phyloP scores from a whole-genome alignment of 805 yeast species.

The Kregervanrija fluxuum region DNA sequence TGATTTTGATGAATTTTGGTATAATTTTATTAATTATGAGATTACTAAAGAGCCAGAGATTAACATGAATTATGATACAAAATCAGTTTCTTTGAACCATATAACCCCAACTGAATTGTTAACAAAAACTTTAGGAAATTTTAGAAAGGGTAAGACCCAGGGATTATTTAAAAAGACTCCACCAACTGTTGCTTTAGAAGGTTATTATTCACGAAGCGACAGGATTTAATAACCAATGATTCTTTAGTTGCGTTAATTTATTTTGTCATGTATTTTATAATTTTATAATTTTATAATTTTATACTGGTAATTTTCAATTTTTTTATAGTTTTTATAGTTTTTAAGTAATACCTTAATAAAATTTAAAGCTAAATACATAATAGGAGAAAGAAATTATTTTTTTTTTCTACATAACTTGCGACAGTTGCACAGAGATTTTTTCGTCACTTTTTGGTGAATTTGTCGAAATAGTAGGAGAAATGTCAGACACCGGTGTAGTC shows the following conservation, averaged over 20 bases:
- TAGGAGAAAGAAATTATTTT: no score
- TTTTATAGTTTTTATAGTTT: no score
- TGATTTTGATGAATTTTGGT: conserved; percentile 75
- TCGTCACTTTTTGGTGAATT: no score
- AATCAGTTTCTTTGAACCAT: conserved; percentile 41
- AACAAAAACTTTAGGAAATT: conserved; percentile 6
- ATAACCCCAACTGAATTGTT: conserved; percentile 17
- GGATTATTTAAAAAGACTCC: conserved; percentile 7
- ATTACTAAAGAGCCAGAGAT: conserved; percentile 39
- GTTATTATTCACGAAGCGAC: conserved; percentile 1
- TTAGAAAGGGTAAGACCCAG: conserved; percentile 4
- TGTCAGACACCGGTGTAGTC: no score
- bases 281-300: background rate
- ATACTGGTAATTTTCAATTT: background rate
- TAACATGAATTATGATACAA: conserved; percentile 50
- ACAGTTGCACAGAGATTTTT: no score
- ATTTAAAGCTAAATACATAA: no score
- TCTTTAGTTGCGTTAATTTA: background rate
- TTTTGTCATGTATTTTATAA: background rate
- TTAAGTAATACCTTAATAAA: no score
- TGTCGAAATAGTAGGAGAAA: no score
- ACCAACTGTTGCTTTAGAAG: conserved; percentile 5
- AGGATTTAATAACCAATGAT: background rate
- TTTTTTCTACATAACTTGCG: no score
- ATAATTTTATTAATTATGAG: conserved; percentile 38